These are phyloP conservation scores for Tolypocladium sp. DNA, from an alignment of 2,329 filamentous ascomycete species.

Conservation along the genomic window DNA sequence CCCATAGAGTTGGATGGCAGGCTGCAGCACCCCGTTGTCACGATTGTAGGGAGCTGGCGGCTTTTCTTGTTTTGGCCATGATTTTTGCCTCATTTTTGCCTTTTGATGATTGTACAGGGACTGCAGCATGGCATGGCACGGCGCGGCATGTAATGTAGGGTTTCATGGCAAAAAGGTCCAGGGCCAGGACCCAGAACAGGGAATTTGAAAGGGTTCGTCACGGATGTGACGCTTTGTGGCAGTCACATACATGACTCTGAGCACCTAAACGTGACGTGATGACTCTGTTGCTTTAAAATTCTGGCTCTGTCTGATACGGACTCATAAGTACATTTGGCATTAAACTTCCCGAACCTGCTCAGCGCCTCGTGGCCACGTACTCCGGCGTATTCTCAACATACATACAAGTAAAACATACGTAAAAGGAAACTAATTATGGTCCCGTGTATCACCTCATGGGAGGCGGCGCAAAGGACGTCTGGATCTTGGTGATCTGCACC, in stretches of 20 bases:
- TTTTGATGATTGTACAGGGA: slow-evolving; percentile 1
- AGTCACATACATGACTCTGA: background rate
- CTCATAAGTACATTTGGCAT: background rate
- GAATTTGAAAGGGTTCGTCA: background rate
- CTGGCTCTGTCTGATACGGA: background rate
- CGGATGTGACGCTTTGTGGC: background rate
- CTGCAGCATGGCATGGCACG: background rate
- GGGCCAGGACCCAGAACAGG: background rate
- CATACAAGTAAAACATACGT: background rate
- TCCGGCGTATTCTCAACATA: background rate
- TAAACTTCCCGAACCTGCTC: background rate
- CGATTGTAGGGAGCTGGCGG: background rate
- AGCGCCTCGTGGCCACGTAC: background rate
- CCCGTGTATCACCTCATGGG: slow-evolving; percentile 13
- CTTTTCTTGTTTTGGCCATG: slow-evolving; percentile 2
- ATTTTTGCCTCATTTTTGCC: slow-evolving; percentile 2
- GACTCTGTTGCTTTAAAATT: background rate
- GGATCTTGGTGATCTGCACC: slow-evolving; percentile 24
- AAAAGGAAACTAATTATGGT: background rate
- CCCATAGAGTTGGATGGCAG: slow-evolving; percentile 14
- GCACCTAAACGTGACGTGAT: background rate
- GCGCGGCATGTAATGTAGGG: background rate
- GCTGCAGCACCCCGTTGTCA: background rate
- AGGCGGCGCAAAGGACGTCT: slow-evolving; percentile 29
- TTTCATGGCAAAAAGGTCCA: background rate